These are phyloP conservation scores for Exophiala oligosperma DNA, from an alignment of 2,329 filamentous ascomycete species.

Conservation along the genomic window DNA sequence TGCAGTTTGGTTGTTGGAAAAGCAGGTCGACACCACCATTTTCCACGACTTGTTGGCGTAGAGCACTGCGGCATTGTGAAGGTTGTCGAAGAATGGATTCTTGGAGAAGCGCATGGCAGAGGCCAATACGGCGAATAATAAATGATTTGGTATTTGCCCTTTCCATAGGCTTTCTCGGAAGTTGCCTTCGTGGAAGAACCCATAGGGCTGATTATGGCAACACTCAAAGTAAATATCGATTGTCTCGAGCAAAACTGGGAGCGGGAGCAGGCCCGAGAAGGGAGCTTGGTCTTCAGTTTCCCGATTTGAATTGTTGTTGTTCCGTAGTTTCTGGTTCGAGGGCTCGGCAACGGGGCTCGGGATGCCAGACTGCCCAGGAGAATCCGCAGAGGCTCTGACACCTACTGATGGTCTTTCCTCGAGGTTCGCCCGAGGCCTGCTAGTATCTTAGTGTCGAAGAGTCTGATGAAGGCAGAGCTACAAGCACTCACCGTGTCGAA, in stretches of 20 bases:
- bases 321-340: background rate
- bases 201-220: slow-evolving; percentile 42
- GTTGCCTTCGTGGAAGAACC: slow-evolving; percentile 37
- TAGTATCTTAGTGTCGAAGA: too few relatives aligned
- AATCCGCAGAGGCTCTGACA: too few relatives aligned
- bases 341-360: background rate
- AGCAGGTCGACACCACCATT: slow-evolving; percentile 35
- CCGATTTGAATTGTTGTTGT: background rate
- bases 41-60: slow-evolving; percentile 38
- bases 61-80: slow-evolving; percentile 28
- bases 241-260: too few relatives aligned
- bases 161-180: slow-evolving; percentile 35
- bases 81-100: slow-evolving; percentile 31
- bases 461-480: too few relatives aligned
- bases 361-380: too few relatives aligned
- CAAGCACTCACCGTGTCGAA: too few relatives aligned
- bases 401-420: too few relatives aligned
- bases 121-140: slow-evolving; percentile 37
- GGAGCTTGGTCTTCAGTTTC: slow-evolving; percentile 4
- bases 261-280: too few relatives aligned
- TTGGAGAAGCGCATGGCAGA: slow-evolving; percentile 34
- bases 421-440: too few relatives aligned
- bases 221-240: slow-evolving; percentile 35
- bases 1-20: slow-evolving; percentile 32
- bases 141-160: slow-evolving; percentile 31